Percentiles rank a stretch among this genome's conserved stretches.
Evolutionary conservation across 192 early-diverging fungal genomes (phyloP).

Genomic region (Dissophora ornata): DNA sequence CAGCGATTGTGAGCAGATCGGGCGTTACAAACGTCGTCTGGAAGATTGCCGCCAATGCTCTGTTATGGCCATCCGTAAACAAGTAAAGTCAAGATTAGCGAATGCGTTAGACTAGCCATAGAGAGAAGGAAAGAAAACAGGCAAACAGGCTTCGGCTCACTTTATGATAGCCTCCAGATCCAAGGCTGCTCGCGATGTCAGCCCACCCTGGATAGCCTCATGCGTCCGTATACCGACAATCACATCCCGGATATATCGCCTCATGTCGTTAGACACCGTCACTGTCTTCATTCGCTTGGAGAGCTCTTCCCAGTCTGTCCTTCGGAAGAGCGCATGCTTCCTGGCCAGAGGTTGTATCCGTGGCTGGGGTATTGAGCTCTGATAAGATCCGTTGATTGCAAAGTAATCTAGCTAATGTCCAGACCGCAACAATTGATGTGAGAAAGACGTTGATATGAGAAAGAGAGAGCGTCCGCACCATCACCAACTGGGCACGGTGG

Average conservation of each 20-base stretch:
- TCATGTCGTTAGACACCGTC: conserved; percentile 64
- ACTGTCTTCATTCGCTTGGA: conserved; percentile 55
- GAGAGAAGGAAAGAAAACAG: neutral
- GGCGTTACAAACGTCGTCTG: conserved; percentile 64
- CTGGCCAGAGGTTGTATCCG: conserved; percentile 20
- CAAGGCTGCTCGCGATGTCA: conserved; percentile 63
- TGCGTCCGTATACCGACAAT: conserved; percentile 69
- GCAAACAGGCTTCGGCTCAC: conserved; percentile 20
- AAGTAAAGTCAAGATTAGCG: neutral
- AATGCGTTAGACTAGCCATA: neutral
- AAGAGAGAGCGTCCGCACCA: too few species aligned
- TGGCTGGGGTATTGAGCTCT: conserved; percentile 25
- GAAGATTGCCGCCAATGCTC: conserved; percentile 64
- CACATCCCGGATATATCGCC: conserved; percentile 67
- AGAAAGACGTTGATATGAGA: too few species aligned
- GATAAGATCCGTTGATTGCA: conserved; percentile 47
- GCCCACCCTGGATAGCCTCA: conserved; percentile 61
- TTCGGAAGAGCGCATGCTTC: conserved; percentile 39
- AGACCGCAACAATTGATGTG: too few species aligned
- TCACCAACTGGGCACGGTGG: too few species aligned
- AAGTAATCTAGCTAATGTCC: conserved; percentile 41
- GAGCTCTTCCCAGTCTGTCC: conserved; percentile 61
- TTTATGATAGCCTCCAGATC: conserved; percentile 64
- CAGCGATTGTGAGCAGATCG: conserved; percentile 62
- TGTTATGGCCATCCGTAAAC: conserved; percentile 1